A percentile compares a stretch with the other conserved stretches of the same genome.
Evolutionary conservation across 108 stramenopile species (phyloP).

Genomic region (Skeletonema menzelii): DNA sequence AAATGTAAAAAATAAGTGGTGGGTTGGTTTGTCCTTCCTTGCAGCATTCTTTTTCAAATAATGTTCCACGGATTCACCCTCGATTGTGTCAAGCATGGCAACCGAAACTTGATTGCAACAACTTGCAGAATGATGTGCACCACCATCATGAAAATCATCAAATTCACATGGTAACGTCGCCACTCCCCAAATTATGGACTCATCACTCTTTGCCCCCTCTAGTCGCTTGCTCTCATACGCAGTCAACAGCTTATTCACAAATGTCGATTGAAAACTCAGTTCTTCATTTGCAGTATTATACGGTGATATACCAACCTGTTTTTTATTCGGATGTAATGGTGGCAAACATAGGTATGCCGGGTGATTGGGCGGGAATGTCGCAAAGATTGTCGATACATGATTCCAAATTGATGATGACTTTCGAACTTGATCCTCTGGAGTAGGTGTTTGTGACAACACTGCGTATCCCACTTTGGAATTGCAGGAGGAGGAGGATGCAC

Average conservation of each 20-base stretch:
- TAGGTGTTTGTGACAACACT: conserved; percentile 30
- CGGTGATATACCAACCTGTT: conserved; percentile 28
- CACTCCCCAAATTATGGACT: conserved; percentile 25
- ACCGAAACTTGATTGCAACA: conserved; percentile 45
- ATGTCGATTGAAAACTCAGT: conserved; percentile 42
- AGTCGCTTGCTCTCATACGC: conserved; percentile 13
- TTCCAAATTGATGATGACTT: conserved; percentile 34
- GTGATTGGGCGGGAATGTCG: conserved; percentile 40
- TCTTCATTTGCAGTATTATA: conserved; percentile 38
- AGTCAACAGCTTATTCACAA: conserved; percentile 34
- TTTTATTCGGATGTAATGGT: conserved; percentile 11
- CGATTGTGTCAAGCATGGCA: conserved; percentile 19
- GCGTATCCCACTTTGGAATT: conserved; percentile 34
- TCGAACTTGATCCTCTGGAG: conserved; percentile 22
- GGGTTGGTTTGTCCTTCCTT: conserved; percentile 3
- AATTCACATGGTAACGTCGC: conserved; percentile 34
- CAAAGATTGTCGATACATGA: conserved; percentile 27
- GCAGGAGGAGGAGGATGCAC: conserved; percentile 16
- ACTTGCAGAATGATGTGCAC: neutral
- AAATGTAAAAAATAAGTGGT: conserved; percentile 36
- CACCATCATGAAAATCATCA: neutral
- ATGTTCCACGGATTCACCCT: neutral
- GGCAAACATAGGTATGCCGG: conserved; percentile 33
- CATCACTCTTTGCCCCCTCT: neutral
- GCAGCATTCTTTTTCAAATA: conserved; percentile 1